Base-by-base conservation (phyloP, 1,139 yeast species). In the Candida tropicalis region DNA sequence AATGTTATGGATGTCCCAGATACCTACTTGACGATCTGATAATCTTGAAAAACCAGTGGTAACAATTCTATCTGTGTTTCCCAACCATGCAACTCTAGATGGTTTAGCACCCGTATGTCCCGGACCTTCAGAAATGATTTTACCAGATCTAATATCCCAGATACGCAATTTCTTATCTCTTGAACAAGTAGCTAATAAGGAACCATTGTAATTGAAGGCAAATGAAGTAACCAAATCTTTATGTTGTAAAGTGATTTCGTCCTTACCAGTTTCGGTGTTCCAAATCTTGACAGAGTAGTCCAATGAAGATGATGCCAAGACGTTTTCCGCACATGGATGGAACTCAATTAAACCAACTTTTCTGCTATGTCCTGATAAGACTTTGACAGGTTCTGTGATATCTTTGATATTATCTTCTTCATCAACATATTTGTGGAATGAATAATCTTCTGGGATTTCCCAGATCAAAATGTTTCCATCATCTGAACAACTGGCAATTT, bases 21-120 rank as follows among this genome's bases (percentile, higher is more conserved):
- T 75, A 52, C 95, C 99, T 50, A 91, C 74, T 68, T 93, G 98
- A 63, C 99, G 90, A 61, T 91, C 98, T 35, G 96, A 87, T 55
- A 87, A 77, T 60, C 87, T 82, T 33, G 96, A 89, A 62, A 93
- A 93, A 1, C 99, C 99, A n/a, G 99, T 91, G 27, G 99, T 91
- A 43, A 85, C 85, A 27, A 93, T 68, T 56, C 97, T 78, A 57
- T 91, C 87, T 39, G 87, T 73, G 56, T 87, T 81, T 25, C 98
- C 97, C 50, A 90, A 68, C 98, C 99, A 93, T 10, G 79, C 81
- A 31, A 88, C 85, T 62, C 98, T 81, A 23, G 91, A 80, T 20
- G 89, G 84, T 64, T 93, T 93, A 29, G 97, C 97, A 47, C 98
- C 98, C 5, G 86, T 72, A 59, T 93, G 99, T 12, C 96, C 95